A percentile compares a stretch with the other conserved stretches of the same genome.
Conservation (phyloP, 495 filamentous ascomycete species). For the Xylaria scruposa region DNA sequence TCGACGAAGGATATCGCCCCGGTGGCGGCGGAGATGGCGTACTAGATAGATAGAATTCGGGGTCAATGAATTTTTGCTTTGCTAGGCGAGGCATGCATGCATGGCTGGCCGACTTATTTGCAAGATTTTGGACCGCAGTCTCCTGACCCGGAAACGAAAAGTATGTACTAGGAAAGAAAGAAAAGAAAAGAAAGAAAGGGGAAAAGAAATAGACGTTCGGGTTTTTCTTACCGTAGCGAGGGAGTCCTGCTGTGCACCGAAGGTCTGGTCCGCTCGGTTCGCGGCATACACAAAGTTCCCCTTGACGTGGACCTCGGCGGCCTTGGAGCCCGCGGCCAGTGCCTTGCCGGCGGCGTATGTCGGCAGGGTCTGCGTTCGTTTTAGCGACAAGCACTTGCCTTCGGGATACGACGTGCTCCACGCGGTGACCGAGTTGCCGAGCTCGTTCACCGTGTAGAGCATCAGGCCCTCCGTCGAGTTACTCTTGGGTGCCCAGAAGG, state of each 20-base stretch:
- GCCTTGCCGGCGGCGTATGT: conserved; percentile 45
- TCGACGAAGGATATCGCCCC: conserved; percentile 48
- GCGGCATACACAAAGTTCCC: conserved; percentile 52
- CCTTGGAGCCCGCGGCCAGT: conserved; percentile 48
- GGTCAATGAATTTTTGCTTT: not conserved
- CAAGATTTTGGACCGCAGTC: no score
- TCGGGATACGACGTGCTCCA: conserved; percentile 50
- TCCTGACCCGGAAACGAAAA: no score
- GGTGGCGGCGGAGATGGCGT: conserved; percentile 42
- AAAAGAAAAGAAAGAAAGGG: not conserved
- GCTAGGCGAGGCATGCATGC: not conserved
- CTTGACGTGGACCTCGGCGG: conserved; percentile 50
- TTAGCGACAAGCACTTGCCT: conserved; percentile 44
- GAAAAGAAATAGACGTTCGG: no score
- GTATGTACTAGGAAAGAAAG: no score
- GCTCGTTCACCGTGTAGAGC: conserved; percentile 56
- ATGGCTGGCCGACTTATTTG: no score
- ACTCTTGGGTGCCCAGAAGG: conserved; percentile 46
- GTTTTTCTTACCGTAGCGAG: conserved; percentile 36
- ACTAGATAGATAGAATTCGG: conserved; percentile 16
- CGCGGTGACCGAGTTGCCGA: conserved; percentile 53
- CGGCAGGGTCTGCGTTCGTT: conserved; percentile 46
- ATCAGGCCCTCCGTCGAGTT: conserved; percentile 39
- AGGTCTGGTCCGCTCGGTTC: conserved; percentile 53
- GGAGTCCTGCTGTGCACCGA: conserved; percentile 49